phyloP scores from a whole-genome alignment of 2,329 filamentous ascomycete species.

The Chaetomium strumarium region DNA sequence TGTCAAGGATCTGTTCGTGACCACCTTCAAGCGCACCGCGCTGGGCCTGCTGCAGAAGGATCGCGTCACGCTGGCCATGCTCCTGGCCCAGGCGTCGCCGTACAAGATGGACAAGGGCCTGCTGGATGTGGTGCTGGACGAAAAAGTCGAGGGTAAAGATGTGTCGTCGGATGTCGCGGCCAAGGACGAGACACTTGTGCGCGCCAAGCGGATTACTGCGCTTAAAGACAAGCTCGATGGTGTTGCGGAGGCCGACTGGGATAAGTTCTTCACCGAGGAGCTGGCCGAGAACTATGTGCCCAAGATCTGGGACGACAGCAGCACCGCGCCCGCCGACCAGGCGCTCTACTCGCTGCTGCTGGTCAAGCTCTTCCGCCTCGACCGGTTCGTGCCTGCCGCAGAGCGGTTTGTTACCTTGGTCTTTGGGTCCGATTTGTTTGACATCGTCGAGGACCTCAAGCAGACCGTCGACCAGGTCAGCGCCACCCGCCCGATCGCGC shows the following conservation, averaged over 20 bases:
- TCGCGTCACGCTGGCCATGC: constrained; percentile 86
- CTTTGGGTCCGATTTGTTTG: constrained; percentile 77
- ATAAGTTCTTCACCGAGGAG: constrained; percentile 78
- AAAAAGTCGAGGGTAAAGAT: constrained; percentile 68
- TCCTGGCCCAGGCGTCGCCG: constrained; percentile 91
- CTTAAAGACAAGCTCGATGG: constrained; percentile 68
- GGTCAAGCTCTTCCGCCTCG: constrained; percentile 90
- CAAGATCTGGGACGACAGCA: constrained; percentile 61
- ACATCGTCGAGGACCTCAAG: constrained; percentile 78
- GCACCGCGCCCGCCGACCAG: constrained; percentile 61
- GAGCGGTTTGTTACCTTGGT: constrained; percentile 85
- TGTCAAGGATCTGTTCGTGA: constrained; percentile 83
- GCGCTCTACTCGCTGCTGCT: constrained; percentile 78
- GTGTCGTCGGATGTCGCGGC: constrained; percentile 62
- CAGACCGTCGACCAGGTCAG: constrained; percentile 80
- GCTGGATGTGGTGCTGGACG: constrained; percentile 81
- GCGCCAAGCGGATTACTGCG: constrained; percentile 61
- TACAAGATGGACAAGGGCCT: constrained; percentile 90
- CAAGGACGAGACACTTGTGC: constrained; percentile 62
- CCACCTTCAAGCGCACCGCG: constrained; percentile 88
- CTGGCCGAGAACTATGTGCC: constrained; percentile 81
- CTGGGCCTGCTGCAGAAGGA: constrained; percentile 90
- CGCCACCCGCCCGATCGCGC: constrained; percentile 76
- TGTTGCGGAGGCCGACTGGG: constrained; percentile 62
- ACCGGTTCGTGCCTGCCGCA: constrained; percentile 87